phyloP scores from a whole-genome alignment of 768 basidiomycete genomes.

The Candolleomyces efflorescens region DNA sequence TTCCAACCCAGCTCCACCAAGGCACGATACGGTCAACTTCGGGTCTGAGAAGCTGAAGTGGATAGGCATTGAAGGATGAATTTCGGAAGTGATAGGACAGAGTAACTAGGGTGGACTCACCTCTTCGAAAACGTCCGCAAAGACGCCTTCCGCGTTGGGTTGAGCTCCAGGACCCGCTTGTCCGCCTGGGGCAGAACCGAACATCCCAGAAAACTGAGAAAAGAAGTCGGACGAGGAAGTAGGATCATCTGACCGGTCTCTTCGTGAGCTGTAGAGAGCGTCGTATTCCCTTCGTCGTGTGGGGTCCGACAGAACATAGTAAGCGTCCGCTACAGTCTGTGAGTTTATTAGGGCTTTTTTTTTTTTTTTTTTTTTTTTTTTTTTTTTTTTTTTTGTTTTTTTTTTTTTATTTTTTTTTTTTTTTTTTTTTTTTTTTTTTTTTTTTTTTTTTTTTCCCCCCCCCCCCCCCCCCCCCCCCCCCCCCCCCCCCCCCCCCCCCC shows the following conservation, averaged over 20 bases:
- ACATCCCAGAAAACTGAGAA: slow-evolving; percentile 68
- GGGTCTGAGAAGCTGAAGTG: slow-evolving; percentile 63
- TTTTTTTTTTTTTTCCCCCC: too few relatives aligned
- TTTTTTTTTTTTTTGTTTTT: too few relatives aligned
- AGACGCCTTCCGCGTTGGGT: slow-evolving; percentile 78
- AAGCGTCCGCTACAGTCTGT: slow-evolving; percentile 88
- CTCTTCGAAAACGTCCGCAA: slow-evolving; percentile 91
- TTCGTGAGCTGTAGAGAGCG: slow-evolving; percentile 51
- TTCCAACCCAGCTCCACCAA: slow-evolving; percentile 77
- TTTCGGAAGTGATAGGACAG: too few relatives aligned
- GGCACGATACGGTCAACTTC: slow-evolving; percentile 70
- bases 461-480: too few relatives aligned
- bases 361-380: too few relatives aligned
- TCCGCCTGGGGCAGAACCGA: slow-evolving; percentile 33
- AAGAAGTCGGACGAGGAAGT: slow-evolving; percentile 74
- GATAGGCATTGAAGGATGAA: neutral
- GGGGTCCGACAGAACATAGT: slow-evolving; percentile 86
- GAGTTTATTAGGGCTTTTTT: too few relatives aligned
- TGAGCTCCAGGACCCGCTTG: slow-evolving; percentile 31
- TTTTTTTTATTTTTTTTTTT: too few relatives aligned
- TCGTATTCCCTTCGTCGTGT: slow-evolving; percentile 73
- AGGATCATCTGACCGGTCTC: slow-evolving; percentile 58
- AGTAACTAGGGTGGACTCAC: slow-evolving; percentile 48
- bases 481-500: too few relatives aligned
- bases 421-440: too few relatives aligned